Evolutionary conservation across 306 rosid genomes (phyloP), one percentile per base, ranked within the genome.

Genomic region (Mucuna pruriens): DNA sequence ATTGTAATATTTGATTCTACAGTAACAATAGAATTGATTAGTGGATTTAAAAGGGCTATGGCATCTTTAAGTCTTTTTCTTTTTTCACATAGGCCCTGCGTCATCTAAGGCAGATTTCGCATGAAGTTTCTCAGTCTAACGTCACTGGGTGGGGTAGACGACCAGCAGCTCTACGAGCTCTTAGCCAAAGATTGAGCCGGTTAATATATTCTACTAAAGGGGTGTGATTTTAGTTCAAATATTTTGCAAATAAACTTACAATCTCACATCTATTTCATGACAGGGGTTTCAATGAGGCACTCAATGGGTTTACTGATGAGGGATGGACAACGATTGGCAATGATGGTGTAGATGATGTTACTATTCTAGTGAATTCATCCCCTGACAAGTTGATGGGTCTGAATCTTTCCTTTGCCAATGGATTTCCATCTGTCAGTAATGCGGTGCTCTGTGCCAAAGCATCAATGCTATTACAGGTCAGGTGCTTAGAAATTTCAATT

Each of bases 241-340:
- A 65, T 9, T 26, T 75, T 6, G 9, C 39, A 72, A 75, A 68
- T 51, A 11, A 80, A 73, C 55, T 67, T 78, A 26, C 46, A 82
- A 65, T 84, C 80, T 86, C 31, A 87, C 57, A 12, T 80, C 54
- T 76, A 25, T 81, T 87, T 79, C 46, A 7, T 74, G 44, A 66
- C 88, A 95, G 98, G 90, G 98, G 98, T 84, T 95, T 95, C 75
- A 95, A 95, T 16, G 98, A 95, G 86, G 97, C 98, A 71, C 95
- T 95, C 38, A 95, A 95, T 84, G 98, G 98, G 40, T 92, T 95
- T 88, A 90, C 90, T 45, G 98, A 95, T 79, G 98, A 95, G 88
- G 98, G 98, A 12, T 95, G 98, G 98, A 86, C 98, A 23, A 82
- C 91, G 91, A 92, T 95, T 86, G 97, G 95, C 77, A 92, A 88